Evolutionary conservation across 768 basidiomycete genomes (phyloP).

Genomic region (Cystoderma amianthinum): DNA sequence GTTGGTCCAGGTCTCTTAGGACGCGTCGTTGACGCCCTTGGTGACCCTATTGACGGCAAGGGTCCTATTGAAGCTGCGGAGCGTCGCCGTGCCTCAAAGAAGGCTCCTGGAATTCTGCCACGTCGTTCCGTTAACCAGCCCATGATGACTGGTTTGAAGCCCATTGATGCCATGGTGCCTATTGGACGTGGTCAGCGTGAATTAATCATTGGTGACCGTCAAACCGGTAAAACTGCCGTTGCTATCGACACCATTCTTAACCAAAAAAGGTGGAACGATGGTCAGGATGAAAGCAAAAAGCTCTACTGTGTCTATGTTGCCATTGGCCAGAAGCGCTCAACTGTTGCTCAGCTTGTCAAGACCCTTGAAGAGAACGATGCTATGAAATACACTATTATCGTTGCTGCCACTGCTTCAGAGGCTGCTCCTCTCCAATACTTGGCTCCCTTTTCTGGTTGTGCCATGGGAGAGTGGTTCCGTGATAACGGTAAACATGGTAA

Average conservation of each 20-base stretch:
- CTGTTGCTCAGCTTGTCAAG: slow-evolving; percentile 98
- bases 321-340: slow-evolving; percentile 98
- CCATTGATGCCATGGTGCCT: slow-evolving; percentile 99
- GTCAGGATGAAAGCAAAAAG: slow-evolving; percentile 94
- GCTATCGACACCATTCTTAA: slow-evolving; percentile 99
- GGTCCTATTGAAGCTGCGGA: slow-evolving; percentile 91
- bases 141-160: slow-evolving; percentile 99
- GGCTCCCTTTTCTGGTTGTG: slow-evolving; percentile 99
- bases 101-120: slow-evolving; percentile 98
- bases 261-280: slow-evolving; percentile 99
- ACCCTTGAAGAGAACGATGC: slow-evolving; percentile 99
- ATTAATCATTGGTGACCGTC: slow-evolving; percentile 99
- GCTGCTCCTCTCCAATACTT: slow-evolving; percentile 99
- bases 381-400: slow-evolving; percentile 99
- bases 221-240: slow-evolving; percentile 99
- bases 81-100: slow-evolving; percentile 95
- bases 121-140: slow-evolving; percentile 99
- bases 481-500: slow-evolving; percentile 99
- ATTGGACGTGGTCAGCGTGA: slow-evolving; percentile 99
- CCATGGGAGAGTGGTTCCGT: slow-evolving; percentile 99
- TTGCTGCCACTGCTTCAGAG: slow-evolving; percentile 98
- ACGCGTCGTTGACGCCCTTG: slow-evolving; percentile 98
- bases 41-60: slow-evolving; percentile 99
- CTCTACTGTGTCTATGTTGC: slow-evolving; percentile 99
- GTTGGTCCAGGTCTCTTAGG: slow-evolving; percentile 96